Evolutionary conservation across 75 land plant species (phyloP).

Genomic region (Sequoia sempervirens): DNA sequence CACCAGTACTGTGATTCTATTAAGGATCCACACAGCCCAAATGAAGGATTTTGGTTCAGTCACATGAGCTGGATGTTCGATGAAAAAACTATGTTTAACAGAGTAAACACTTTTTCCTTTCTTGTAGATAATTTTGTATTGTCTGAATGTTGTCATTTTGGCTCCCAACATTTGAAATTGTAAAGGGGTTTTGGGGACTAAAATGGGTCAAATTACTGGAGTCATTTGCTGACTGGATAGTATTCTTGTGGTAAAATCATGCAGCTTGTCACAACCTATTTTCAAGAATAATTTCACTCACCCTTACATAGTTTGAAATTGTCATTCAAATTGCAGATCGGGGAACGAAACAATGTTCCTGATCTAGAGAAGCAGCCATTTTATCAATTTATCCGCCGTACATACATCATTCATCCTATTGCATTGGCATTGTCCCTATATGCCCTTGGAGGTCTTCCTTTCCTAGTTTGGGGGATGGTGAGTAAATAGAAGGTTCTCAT

Average conservation of each 20-base stretch:
- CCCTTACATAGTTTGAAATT: neutral
- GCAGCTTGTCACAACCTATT: neutral
- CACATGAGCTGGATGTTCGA: constrained; percentile 86
- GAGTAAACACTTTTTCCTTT: constrained; percentile 20
- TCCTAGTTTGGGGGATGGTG: constrained; percentile 88
- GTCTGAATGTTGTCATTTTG: neutral
- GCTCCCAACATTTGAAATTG: constrained; percentile 2
- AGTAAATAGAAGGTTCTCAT: neutral
- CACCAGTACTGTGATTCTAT: constrained; percentile 77
- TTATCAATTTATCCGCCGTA: constrained; percentile 47
- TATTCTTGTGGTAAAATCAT: neutral
- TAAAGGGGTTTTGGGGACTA: neutral
- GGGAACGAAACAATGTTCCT: constrained; percentile 52
- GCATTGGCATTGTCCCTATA: constrained; percentile 47
- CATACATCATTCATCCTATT: constrained; percentile 61
- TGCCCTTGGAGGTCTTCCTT: constrained; percentile 71
- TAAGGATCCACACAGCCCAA: constrained; percentile 78
- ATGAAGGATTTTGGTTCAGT: constrained; percentile 79
- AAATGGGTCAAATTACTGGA: neutral
- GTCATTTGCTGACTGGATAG: neutral
- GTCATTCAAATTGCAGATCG: constrained; percentile 24
- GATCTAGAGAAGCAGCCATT: constrained; percentile 72
- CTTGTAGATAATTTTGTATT: neutral
- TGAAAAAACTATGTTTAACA: constrained; percentile 22
- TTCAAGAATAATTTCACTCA: neutral